Percentiles rank a stretch among this genome's conserved stretches.
Evolutionary conservation across 1,284 basidiomycete genomes (phyloP).

Genomic region (Cutaneotrichosporon mucoides): DNA sequence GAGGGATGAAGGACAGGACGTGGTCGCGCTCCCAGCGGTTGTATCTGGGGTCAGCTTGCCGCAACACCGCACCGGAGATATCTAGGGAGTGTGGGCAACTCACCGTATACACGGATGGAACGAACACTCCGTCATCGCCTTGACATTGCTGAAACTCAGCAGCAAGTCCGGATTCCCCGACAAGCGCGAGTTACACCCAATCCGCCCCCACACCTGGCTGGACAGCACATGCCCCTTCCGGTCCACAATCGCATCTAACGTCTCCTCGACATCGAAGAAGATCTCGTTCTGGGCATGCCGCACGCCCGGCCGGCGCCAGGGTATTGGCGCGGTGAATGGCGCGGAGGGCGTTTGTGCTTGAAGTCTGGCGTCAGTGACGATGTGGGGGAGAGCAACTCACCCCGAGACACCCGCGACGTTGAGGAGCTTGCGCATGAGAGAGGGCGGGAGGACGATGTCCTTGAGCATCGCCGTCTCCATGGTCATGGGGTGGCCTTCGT

Average conservation of each 20-base stretch:
- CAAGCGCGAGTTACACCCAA: conserved; percentile 75
- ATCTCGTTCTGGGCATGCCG: conserved; percentile 88
- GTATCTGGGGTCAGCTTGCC: conserved; percentile 55
- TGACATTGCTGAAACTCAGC: conserved; percentile 72
- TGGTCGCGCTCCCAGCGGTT: conserved; percentile 75
- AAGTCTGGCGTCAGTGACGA: conserved; percentile 31
- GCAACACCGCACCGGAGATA: no score
- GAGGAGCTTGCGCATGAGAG: conserved; percentile 72
- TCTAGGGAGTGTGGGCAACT: no score
- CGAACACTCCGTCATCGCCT: conserved; percentile 68
- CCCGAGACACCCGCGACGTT: conserved; percentile 59
- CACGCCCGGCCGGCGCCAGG: conserved; percentile 83
- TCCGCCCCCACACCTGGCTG: conserved; percentile 70
- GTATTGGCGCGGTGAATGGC: conserved; percentile 86
- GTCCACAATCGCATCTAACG: conserved; percentile 76
- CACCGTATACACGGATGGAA: conserved; percentile 90
- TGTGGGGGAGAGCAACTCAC: conserved; percentile 27
- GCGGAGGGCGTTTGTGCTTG: conserved; percentile 52
- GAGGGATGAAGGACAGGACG: conserved; percentile 84
- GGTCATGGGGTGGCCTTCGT: conserved; percentile 88
- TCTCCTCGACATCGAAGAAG: conserved; percentile 86
- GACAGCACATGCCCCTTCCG: conserved; percentile 72
- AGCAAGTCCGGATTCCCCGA: conserved; percentile 82
- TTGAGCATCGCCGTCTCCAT: conserved; percentile 88
- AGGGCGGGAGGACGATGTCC: conserved; percentile 85